A percentile compares a stretch with the other conserved stretches of the same genome.
Conservation (phyloP, 129 eudicot species). For the Gnaphalium uliginosum region DNA sequence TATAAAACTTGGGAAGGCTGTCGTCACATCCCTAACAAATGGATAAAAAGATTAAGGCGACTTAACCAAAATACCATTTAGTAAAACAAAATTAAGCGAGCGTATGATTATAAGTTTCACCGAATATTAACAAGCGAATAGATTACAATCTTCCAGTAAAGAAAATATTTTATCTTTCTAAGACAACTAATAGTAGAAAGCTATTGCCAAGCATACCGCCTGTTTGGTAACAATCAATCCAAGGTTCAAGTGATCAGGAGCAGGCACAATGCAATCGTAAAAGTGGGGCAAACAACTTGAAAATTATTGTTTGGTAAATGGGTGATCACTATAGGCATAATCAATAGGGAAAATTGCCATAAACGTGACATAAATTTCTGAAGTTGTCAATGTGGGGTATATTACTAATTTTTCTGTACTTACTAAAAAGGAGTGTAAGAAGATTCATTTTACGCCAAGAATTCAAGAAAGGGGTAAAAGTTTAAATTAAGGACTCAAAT, state of each 20-base stretch:
- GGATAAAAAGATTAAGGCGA: neutral
- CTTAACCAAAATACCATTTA: neutral
- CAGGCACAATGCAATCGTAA: neutral
- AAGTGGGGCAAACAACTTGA: neutral
- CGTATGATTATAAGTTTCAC: neutral
- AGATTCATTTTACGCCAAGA: too few species aligned
- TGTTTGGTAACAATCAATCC: neutral
- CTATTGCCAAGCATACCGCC: neutral
- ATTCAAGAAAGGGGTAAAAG: too few species aligned
- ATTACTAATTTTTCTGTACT: too few species aligned
- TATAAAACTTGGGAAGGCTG: constrained; percentile 54
- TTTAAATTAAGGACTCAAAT: too few species aligned
- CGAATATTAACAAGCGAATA: neutral
- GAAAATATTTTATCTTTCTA: too few species aligned
- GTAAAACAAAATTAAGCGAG: neutral
- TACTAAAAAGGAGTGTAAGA: too few species aligned
- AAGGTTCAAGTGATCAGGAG: neutral
- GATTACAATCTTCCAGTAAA: neutral
- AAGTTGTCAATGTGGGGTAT: too few species aligned
- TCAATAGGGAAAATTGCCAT: neutral
- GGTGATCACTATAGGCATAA: neutral
- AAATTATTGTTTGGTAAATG: neutral
- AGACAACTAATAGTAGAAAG: neutral
- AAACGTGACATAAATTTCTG: too few species aligned
- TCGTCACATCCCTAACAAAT: constrained; percentile 45